Base-by-base conservation (phyloP, 495 filamentous ascomycete genomes). In the Tuber umbilicatum region DNA sequence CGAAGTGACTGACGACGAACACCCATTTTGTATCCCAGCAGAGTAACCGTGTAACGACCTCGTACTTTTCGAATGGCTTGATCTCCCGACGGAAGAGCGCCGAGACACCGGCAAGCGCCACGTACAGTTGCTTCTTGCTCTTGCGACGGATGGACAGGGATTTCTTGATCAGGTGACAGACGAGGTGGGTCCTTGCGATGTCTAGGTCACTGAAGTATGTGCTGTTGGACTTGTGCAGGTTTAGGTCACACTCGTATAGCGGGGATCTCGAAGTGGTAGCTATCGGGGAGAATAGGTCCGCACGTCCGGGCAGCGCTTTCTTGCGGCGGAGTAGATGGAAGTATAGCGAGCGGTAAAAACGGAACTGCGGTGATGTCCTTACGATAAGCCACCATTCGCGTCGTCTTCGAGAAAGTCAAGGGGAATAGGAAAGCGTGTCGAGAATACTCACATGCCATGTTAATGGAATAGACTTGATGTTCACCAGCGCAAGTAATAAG, bases 201-300 rank as follows among this genome's bases (percentile, higher is more conserved):
- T 94, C 92, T 23, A 94, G 87, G 83, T 94, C 92, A 80, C 89
- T 85, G 83, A 94, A 94, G 86, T 93, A 95, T 5, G 92, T 95
- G 73, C 85, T 88, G 85, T 95, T 95, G 78, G 88, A 90, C 81
- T 95, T 95, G 87, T 95, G 92, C 50, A 92, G 74, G 85, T 95
- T 94, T 84, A 93, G 91, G 84, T 95, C 92, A 80, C 87, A 89
- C 82, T 95, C 92, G 78, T 88, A 86, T 19, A 91, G 82, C 0
- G 88, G 85, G 55, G 89, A 87, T 79, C 87, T 87, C 27, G 87
- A 86, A 23, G 85, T 82, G 23, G 89, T 89, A 73, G 92, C 87
- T 74, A 89, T 82, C 41, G 90, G 90, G 45, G 88, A 86, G 85
- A 93, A 93, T 68, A 93, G 83, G 79, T 86, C 84, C 5, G 75